Evolutionary conservation across 495 filamentous ascomycete genomes (phyloP), one percentile per base, ranked within the genome.

Genomic region (Apodospora peruviana): DNA sequence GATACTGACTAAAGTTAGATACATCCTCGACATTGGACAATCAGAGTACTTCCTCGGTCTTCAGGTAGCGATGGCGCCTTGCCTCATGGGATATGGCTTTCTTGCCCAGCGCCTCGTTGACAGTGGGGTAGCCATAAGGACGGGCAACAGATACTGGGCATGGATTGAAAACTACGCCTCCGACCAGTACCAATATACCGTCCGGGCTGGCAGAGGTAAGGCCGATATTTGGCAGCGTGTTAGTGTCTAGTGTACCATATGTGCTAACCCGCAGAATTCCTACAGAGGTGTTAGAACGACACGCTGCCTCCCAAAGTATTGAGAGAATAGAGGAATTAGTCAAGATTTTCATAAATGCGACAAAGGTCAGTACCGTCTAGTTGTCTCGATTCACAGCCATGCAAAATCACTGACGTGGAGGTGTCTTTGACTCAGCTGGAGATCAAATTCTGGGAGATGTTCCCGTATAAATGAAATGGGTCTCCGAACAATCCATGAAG

Each of bases 81-180:
- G 91, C 59, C 67, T 94, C 32, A 76, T 95, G 20, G 91, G 91
- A 43, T 96, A 96, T 59, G 84, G 80, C n/a, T 76, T 73, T 11
- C 86, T 91, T 55, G 91, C 83, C 7, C 71, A 72, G 43, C 75
- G 84, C 46, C 73, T 95, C 1, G 70, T 82, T 53, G 66, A 69
- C 10, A 76, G 84, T 46, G 61, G 73, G 12, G 61, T 70, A 16
- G 78, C 81, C 2, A 78, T 80, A 43, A 62, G 65, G 40, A 74
- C 84, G 39, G 83, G 78, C 1, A 95, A 94, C 62, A 69, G 68
- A n/a, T 96, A 91, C 69, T 91, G 84, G 83, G 78, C 84, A 43
- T 96, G 91, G 91, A 87, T 96, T 40, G 68, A 88, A 62, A 91
- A 86, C 51, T 95, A 95, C 65, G 79, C 85, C 11, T 83, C 80